Conservation (phyloP, 1,284 basidiomycete genomes). For the Thecaphora thlaspeos region DNA sequence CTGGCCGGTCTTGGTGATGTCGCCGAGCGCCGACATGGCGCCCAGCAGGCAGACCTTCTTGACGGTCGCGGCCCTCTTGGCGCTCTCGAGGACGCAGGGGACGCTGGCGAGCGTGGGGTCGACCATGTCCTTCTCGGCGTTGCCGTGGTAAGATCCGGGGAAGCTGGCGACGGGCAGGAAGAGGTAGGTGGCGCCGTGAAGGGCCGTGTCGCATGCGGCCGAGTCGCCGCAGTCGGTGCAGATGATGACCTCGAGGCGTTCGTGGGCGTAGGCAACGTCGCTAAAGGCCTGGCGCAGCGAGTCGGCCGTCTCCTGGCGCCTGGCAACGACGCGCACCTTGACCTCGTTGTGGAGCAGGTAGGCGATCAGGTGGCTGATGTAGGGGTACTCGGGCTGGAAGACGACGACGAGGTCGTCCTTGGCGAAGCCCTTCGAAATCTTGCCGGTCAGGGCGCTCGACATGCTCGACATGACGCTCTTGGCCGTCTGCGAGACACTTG, state of each 20-base stretch:
- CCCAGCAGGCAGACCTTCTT: constrained; percentile 1
- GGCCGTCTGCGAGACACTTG: not conserved
- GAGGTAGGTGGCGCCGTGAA: not conserved
- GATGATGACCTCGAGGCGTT: not conserved
- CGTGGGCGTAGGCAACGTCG: not conserved
- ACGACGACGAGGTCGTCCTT: not conserved
- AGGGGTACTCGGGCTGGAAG: not conserved
- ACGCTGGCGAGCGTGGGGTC: constrained; percentile 1
- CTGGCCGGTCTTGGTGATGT: not conserved
- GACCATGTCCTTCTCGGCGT: constrained; percentile 3
- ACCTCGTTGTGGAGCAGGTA: not conserved
- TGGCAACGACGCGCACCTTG: not conserved
- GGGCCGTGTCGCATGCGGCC: not conserved
- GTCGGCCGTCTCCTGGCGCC: not conserved
- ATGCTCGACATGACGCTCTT: not conserved
- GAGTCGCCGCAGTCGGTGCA: not conserved
- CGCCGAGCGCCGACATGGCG: not conserved
- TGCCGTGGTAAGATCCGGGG: not conserved
- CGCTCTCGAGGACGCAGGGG: not conserved
- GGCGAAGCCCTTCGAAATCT: not conserved
- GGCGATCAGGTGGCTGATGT: not conserved
- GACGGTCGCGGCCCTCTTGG: constrained; percentile 1
- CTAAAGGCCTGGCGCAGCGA: not conserved
- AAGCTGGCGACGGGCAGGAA: not conserved
- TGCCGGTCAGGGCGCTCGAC: not conserved